Evolutionary conservation across 495 filamentous ascomycete species (phyloP).

Genomic region (Pyronema domesticum): DNA sequence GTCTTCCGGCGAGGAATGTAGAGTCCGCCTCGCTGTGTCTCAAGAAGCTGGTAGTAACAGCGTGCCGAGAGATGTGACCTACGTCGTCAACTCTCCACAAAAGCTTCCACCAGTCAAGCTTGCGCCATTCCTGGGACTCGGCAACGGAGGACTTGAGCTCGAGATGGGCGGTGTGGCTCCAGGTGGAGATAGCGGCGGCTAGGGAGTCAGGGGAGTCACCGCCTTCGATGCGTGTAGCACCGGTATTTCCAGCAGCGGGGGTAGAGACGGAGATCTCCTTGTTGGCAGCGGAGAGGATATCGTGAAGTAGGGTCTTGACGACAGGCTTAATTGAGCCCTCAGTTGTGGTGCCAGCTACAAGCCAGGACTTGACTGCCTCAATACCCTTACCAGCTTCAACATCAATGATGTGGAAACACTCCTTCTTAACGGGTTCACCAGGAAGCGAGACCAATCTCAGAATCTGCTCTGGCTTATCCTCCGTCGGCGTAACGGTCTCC

Average conservation of each 20-base stretch:
- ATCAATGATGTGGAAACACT: slow-evolving; percentile 39
- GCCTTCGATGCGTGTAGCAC: neutral
- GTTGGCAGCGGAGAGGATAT: slow-evolving; percentile 44
- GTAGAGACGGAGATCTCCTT: slow-evolving; percentile 30
- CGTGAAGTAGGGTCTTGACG: slow-evolving; percentile 46
- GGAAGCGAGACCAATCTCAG: slow-evolving; percentile 21
- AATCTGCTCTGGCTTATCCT: slow-evolving; percentile 15
- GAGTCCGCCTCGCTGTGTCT: slow-evolving; percentile 51
- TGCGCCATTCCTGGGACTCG: slow-evolving; percentile 47
- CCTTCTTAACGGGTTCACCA: slow-evolving; percentile 20
- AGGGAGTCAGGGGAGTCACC: slow-evolving; percentile 26
- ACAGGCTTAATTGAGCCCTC: slow-evolving; percentile 34
- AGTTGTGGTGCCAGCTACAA: slow-evolving; percentile 4
- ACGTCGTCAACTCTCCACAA: slow-evolving; percentile 92
- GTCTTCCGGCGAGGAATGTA: slow-evolving; percentile 64
- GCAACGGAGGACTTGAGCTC: slow-evolving; percentile 68
- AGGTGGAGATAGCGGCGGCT: slow-evolving; percentile 39
- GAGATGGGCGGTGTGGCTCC: slow-evolving; percentile 63
- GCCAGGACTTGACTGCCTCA: slow-evolving; percentile 6
- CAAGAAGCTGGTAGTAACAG: slow-evolving; percentile 58
- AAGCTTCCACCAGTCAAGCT: slow-evolving; percentile 81
- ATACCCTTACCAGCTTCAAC: slow-evolving; percentile 28
- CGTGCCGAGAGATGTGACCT: slow-evolving; percentile 55
- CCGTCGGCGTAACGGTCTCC: slow-evolving; percentile 5
- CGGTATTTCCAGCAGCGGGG: slow-evolving; percentile 6